Evolutionary conservation across 176 grass and related monocot genomes (phyloP).

Genomic region (Lolium perenne): DNA sequence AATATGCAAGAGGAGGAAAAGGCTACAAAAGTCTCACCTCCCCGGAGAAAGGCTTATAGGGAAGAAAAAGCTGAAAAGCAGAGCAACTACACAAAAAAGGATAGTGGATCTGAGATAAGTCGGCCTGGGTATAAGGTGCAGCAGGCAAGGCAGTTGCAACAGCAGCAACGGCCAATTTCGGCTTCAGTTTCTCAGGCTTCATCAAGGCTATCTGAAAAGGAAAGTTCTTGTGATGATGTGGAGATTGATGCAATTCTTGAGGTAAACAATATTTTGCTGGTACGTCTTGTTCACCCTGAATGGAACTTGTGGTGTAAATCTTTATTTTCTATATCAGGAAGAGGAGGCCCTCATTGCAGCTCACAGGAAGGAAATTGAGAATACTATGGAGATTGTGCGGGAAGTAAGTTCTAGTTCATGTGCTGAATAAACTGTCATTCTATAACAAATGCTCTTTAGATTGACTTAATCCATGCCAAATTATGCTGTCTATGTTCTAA

Average conservation of each 20-base stretch:
- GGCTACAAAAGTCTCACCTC: conserved; percentile 85
- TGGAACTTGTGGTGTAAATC: conserved; percentile 8
- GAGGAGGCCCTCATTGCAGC: conserved; percentile 97
- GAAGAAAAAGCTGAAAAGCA: conserved; percentile 85
- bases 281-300: conserved; percentile 11
- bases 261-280: conserved; percentile 55
- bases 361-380: conserved; percentile 99
- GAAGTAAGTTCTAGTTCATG: conserved; percentile 65
- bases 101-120: conserved; percentile 52
- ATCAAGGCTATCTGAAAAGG: conserved; percentile 76
- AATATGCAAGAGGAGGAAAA: conserved; percentile 82
- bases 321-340: conserved; percentile 69
- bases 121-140: conserved; percentile 61
- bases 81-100: conserved; percentile 73
- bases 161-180: conserved; percentile 62
- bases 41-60: conserved; percentile 77
- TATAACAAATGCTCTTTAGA: conserved; percentile 27
- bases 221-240: conserved; percentile 78
- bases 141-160: conserved; percentile 60
- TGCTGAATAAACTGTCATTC: neutral
- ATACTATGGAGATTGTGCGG: conserved; percentile 98
- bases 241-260: conserved; percentile 97
- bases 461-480: neutral
- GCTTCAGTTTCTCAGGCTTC: conserved; percentile 55
- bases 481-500: neutral